Conservation (phyloP, 2,329 filamentous ascomycete genomes). For the Calonectria pseudoturangicola region DNA sequence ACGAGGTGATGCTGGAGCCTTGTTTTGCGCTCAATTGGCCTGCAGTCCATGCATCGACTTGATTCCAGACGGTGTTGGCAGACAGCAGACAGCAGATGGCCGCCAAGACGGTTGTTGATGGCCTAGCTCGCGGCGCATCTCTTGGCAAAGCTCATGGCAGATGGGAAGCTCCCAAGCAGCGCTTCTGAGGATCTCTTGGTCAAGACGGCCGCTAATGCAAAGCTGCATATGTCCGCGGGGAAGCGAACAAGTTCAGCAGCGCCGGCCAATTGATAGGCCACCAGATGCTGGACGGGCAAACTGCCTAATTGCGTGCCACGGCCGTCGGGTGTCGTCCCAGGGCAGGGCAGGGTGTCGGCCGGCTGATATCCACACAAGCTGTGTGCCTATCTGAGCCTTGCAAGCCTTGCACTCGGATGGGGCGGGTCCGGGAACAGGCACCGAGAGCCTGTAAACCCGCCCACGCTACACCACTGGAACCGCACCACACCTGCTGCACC, state of each 20-base stretch:
- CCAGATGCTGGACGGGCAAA: slow-evolving; percentile 17
- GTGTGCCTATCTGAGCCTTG: not conserved
- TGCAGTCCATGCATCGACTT: no score
- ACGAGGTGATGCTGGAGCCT: slow-evolving; percentile 1
- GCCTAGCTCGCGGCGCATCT: not conserved
- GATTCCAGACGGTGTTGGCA: not conserved
- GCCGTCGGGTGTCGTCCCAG: not conserved
- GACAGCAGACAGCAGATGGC: no score
- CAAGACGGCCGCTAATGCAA: slow-evolving; percentile 27
- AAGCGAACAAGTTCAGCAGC: slow-evolving; percentile 4
- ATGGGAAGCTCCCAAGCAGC: not conserved
- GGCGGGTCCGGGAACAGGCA: slow-evolving; percentile 1
- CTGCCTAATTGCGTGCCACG: slow-evolving; percentile 19
- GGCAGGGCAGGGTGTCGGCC: not conserved
- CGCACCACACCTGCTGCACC: not conserved
- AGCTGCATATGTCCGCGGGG: slow-evolving; percentile 21
- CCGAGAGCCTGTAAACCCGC: slow-evolving; percentile 4
- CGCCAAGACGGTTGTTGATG: not conserved
- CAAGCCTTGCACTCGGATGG: slow-evolving; percentile 9
- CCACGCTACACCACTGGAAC: not conserved
- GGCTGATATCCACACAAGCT: not conserved
- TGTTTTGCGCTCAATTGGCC: not conserved
- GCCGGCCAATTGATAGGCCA: slow-evolving; percentile 11
- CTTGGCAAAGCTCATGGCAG: slow-evolving; percentile 7
- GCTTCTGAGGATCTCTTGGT: slow-evolving; percentile 13